These are phyloP conservation scores for Pseudozyma pruni DNA, from an alignment of 1,284 basidiomycete genomes.

Conservation along the genomic window DNA sequence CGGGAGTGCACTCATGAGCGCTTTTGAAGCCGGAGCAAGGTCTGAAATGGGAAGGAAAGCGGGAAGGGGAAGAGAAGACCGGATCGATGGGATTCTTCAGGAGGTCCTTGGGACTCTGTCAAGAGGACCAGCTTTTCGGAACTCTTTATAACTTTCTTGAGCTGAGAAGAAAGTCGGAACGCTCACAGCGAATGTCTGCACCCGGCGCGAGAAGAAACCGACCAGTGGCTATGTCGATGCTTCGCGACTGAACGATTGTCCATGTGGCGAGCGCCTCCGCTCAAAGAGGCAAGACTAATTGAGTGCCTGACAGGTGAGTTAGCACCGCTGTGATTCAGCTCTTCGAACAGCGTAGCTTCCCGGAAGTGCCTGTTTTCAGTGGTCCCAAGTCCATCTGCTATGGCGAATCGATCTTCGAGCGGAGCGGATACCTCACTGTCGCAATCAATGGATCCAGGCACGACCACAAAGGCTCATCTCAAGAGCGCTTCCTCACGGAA, in stretches of 20 bases:
- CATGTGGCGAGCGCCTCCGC: not conserved
- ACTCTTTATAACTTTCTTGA: no score
- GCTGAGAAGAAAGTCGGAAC: no score
- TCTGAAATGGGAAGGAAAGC: not conserved
- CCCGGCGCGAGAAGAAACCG: no score
- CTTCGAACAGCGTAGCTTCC: no score
- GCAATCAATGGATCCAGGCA: slow-evolving; percentile 19
- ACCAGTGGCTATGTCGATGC: no score
- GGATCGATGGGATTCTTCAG: not conserved
- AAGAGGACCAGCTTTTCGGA: no score
- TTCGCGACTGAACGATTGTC: no score
- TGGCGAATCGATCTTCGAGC: not conserved
- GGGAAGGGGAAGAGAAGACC: not conserved
- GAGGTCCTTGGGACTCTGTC: no score
- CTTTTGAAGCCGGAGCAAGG: not conserved
- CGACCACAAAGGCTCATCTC: slow-evolving; percentile 1
- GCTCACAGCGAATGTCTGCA: no score
- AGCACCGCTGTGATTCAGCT: no score
- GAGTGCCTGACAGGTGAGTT: not conserved
- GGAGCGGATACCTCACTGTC: not conserved
- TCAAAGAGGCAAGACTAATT: not conserved
- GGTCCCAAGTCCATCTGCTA: no score
- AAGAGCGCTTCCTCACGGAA: not conserved
- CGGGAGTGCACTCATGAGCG: slow-evolving; percentile 26
- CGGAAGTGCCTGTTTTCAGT: no score